Percentiles rank a stretch among this genome's conserved stretches.
Conservation (phyloP, 768 basidiomycete genomes). For the Cystofilobasidium ferigula region DNA sequence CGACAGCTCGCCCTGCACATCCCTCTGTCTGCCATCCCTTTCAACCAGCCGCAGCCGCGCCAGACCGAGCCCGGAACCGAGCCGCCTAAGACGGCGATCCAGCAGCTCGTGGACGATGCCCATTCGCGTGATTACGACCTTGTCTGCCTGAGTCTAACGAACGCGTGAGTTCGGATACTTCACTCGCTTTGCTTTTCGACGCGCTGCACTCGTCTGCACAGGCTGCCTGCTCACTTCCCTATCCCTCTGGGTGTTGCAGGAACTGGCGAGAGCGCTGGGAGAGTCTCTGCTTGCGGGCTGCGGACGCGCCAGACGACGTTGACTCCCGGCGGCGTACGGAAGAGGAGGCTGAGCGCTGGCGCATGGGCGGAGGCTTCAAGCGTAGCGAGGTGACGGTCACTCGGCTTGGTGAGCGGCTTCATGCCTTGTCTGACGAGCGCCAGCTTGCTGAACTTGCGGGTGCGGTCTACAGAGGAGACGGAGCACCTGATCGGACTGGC, state of each 20-base stretch:
- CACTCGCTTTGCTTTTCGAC: not conserved
- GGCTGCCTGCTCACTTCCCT: not conserved
- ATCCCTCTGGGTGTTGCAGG: not conserved
- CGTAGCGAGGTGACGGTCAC: slow-evolving; percentile 81
- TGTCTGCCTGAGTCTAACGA: slow-evolving; percentile 25
- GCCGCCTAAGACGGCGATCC: slow-evolving; percentile 20
- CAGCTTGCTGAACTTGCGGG: slow-evolving; percentile 22
- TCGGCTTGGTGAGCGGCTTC: slow-evolving; percentile 51
- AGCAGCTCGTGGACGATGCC: slow-evolving; percentile 23
- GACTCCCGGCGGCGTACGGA: slow-evolving; percentile 38
- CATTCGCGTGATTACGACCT: slow-evolving; percentile 23
- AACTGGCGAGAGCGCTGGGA: slow-evolving; percentile 82
- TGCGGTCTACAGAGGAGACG: slow-evolving; percentile 36
- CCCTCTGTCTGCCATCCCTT: slow-evolving; percentile 17
- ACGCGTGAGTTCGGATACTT: slow-evolving; percentile 13
- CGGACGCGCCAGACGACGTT: slow-evolving; percentile 35
- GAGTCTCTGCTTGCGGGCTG: slow-evolving; percentile 59
- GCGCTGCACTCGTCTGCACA: not conserved
- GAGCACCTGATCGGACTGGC: slow-evolving; percentile 54
- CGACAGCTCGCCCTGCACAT: slow-evolving; percentile 26
- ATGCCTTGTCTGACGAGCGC: not conserved
- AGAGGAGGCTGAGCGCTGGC: slow-evolving; percentile 70
- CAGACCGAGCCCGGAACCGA: not conserved
- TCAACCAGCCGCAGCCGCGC: not conserved
- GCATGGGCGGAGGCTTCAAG: slow-evolving; percentile 64